Base-by-base conservation (phyloP, 2,329 filamentous ascomycete genomes). In the Gaeumannomyces tritici region DNA sequence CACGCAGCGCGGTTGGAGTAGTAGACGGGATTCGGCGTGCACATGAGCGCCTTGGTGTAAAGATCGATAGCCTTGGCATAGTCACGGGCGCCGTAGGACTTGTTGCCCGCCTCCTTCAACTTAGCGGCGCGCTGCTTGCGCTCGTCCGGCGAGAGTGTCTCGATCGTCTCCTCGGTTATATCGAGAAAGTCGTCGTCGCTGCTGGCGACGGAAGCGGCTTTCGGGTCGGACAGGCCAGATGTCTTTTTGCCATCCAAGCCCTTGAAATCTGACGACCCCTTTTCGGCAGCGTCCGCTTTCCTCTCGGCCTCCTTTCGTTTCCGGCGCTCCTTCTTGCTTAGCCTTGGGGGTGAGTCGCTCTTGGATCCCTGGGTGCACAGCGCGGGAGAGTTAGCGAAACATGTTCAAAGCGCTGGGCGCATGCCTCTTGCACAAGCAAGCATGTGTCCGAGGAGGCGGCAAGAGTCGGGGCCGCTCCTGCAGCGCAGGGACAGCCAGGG, bases 1-100 rank as follows among this genome's bases (percentile, higher is more conserved):
- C 95, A 99, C 62, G 95, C 95, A 63, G 95, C 95, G 70, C 95
- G 89, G 83, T 99, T 99, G 66, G 95, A 98, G 83, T 96, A 99
- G 83, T 95, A 99, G 74, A 99, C 93, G 35, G 95, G 92, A 72
- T 99, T 95, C 63, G 93, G 89, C 79, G 95, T 96, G 88, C 95
- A 98, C 61, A 98, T 80, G 70, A 99, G 96, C 60, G 95, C 95
- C 79, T 96, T 91, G 68, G 90, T 90, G 78, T 99, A 99, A 47
- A 99, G 86, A 5, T 93, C 89, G 73, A 99, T 99, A 68, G 95
- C 95, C 70, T 86, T 87, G 77, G 91, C 89, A 78, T 97, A 97
- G 71, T 96, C 90, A 79, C 97, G 98, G 68, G 88, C 87, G 65
- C 91, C 92, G 72, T 97, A 99, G 9, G 95, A 91, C 78, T 95